phyloP scores from a whole-genome alignment of 129 eudicot genomes.

The Pittosporum tobira region DNA sequence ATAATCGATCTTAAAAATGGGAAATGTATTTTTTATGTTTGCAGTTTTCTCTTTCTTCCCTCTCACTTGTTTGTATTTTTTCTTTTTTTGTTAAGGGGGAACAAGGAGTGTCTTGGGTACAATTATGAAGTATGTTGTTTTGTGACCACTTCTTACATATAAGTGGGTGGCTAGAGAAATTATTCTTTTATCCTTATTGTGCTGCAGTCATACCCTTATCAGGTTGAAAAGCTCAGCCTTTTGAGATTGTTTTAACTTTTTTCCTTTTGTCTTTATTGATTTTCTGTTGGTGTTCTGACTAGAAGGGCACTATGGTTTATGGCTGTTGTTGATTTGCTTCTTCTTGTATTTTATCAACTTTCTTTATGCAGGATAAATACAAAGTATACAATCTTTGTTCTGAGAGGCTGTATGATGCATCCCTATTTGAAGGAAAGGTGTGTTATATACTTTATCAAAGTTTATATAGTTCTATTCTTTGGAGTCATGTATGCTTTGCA shows the following conservation, averaged over 20 bases:
- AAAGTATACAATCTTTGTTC: slow-evolving; percentile 96
- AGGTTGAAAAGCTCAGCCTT: background rate
- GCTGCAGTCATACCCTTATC: background rate
- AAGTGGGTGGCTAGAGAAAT: background rate
- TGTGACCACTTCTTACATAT: background rate
- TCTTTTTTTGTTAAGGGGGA: too few species aligned
- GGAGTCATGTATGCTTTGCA: slow-evolving; percentile 6
- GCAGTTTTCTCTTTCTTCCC: too few species aligned
- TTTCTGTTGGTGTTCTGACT: too few species aligned
- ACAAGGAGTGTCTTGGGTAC: background rate
- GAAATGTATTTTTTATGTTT: background rate
- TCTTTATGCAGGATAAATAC: slow-evolving; percentile 65
- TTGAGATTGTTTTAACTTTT: too few species aligned
- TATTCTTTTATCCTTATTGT: background rate
- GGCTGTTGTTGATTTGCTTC: too few species aligned
- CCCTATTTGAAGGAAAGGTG: slow-evolving; percentile 96
- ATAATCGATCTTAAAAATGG: background rate
- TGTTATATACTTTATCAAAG: slow-evolving; percentile 7
- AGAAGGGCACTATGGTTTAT: too few species aligned
- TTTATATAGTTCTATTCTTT: background rate
- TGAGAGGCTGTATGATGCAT: slow-evolving; percentile 93
- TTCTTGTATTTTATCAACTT: background rate
- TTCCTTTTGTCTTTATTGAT: background rate
- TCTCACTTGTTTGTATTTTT: too few species aligned
- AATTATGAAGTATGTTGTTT: background rate